Percentiles rank a stretch among this genome's conserved stretches.
Evolutionary conservation across 257 asterid genomes (phyloP).

Genomic region (Schizonepeta tenuifolia): DNA sequence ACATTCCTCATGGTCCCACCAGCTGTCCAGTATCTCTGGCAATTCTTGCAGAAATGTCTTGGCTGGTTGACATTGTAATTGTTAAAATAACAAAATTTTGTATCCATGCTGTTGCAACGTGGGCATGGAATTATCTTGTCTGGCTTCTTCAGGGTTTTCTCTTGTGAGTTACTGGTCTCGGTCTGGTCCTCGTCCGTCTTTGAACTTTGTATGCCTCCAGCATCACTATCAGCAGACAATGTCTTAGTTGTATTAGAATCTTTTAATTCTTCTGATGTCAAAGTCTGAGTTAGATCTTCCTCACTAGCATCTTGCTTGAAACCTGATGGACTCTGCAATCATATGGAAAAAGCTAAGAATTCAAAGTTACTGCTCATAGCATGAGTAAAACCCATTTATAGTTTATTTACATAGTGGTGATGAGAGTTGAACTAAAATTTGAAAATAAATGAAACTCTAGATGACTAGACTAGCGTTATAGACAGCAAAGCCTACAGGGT

Average conservation of each 20-base stretch:
- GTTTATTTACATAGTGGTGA: background rate
- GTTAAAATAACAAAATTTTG: slow-evolving; percentile 54
- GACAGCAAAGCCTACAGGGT: background rate
- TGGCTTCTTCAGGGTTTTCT: slow-evolving; percentile 47
- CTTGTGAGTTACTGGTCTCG: slow-evolving; percentile 37
- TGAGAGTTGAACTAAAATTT: background rate
- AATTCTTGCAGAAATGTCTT: slow-evolving; percentile 53
- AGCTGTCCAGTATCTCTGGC: slow-evolving; percentile 61
- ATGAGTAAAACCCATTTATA: background rate
- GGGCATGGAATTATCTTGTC: slow-evolving; percentile 55
- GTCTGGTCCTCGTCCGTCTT: slow-evolving; percentile 33
- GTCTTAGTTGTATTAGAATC: slow-evolving; percentile 35
- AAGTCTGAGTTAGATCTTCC: slow-evolving; percentile 36
- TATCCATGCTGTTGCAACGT: slow-evolving; percentile 57
- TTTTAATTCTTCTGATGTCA: slow-evolving; percentile 39
- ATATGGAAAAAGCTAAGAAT: slow-evolving; percentile 12
- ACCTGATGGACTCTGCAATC: slow-evolving; percentile 41
- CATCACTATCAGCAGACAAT: slow-evolving; percentile 35
- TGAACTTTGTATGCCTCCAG: slow-evolving; percentile 32
- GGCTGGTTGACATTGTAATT: slow-evolving; percentile 57
- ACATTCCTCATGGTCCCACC: slow-evolving; percentile 60
- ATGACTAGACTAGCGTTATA: background rate
- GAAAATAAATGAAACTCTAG: background rate
- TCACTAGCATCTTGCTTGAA: slow-evolving; percentile 33
- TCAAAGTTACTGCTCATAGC: background rate